Conservation (phyloP, 129 eudicot genomes). For the Tanacetum coccineum region DNA sequence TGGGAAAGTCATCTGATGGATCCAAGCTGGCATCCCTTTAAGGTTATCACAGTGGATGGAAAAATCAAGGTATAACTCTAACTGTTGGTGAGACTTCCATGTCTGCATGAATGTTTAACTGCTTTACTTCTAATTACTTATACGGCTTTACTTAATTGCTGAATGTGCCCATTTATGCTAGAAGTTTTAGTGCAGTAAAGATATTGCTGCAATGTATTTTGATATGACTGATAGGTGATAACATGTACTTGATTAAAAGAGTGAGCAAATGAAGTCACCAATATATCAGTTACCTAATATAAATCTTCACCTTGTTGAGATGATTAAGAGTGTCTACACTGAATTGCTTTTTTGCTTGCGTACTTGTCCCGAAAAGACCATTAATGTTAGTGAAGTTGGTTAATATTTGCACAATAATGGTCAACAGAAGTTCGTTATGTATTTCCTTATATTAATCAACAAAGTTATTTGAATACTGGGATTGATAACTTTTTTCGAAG, state of each 20-base stretch:
- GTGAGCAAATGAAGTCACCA: not conserved
- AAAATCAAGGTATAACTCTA: constrained; percentile 25
- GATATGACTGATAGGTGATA: not conserved
- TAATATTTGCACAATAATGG: not conserved
- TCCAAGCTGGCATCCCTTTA: constrained; percentile 89
- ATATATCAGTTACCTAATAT: not conserved
- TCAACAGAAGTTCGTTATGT: too few relatives aligned
- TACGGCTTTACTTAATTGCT: too few relatives aligned
- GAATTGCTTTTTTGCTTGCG: not conserved
- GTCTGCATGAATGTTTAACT: not conserved
- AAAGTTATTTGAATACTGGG: too few relatives aligned
- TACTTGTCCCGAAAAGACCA: not conserved
- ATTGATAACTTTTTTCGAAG: too few relatives aligned
- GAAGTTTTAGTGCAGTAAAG: too few relatives aligned
- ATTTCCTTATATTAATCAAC: too few relatives aligned
- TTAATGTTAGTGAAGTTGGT: not conserved
- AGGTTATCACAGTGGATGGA: constrained; percentile 32
- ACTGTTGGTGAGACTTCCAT: not conserved
- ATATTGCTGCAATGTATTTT: too few relatives aligned
- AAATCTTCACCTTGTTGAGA: not conserved
- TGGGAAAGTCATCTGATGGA: constrained; percentile 54
- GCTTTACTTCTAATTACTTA: not conserved
- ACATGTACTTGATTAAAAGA: not conserved
- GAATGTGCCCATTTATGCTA: too few relatives aligned
- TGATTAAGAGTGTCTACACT: not conserved